These are phyloP conservation scores for Phytopythium helicoides DNA, from an alignment of 352 stramenopile genomes.

Conservation along the genomic window DNA sequence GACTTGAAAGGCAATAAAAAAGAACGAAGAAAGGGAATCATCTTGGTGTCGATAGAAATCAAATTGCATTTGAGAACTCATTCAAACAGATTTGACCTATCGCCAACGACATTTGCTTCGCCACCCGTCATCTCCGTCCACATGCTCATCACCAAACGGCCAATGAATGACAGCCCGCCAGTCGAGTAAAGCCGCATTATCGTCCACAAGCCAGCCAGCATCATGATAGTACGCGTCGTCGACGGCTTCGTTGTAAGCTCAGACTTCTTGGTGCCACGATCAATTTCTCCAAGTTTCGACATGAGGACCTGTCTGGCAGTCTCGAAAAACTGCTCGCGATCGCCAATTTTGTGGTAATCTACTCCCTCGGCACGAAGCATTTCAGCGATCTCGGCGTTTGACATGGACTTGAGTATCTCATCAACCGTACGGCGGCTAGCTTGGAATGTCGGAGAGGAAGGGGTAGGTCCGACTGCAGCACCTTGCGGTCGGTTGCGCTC, in stretches of 20 bases:
- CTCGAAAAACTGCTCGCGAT: slow-evolving; percentile 71
- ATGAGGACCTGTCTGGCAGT: slow-evolving; percentile 65
- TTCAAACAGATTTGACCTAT: not conserved
- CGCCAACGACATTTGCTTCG: not conserved
- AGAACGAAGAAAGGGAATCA: too few species aligned
- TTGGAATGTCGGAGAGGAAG: slow-evolving; percentile 13
- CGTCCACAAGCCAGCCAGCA: slow-evolving; percentile 64
- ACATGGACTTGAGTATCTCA: slow-evolving; percentile 73
- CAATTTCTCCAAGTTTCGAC: slow-evolving; percentile 42
- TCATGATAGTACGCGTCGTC: slow-evolving; percentile 53
- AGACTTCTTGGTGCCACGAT: slow-evolving; percentile 9
- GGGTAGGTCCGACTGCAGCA: not conserved
- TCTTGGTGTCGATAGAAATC: too few species aligned
- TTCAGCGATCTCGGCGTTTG: slow-evolving; percentile 60
- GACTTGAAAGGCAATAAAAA: too few species aligned
- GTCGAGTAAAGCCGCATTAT: slow-evolving; percentile 68
- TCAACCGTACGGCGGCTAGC: slow-evolving; percentile 45
- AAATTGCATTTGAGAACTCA: too few species aligned
- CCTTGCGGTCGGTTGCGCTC: slow-evolving; percentile 34
- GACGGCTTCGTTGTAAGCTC: slow-evolving; percentile 8
- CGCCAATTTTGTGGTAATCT: slow-evolving; percentile 73
- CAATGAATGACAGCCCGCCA: slow-evolving; percentile 37
- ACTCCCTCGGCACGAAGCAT: slow-evolving; percentile 65
- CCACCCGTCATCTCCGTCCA: not conserved
- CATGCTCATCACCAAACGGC: slow-evolving; percentile 1